phyloP scores from a whole-genome alignment of 1,284 basidiomycete species.

The Ceratobasidium sp. region DNA sequence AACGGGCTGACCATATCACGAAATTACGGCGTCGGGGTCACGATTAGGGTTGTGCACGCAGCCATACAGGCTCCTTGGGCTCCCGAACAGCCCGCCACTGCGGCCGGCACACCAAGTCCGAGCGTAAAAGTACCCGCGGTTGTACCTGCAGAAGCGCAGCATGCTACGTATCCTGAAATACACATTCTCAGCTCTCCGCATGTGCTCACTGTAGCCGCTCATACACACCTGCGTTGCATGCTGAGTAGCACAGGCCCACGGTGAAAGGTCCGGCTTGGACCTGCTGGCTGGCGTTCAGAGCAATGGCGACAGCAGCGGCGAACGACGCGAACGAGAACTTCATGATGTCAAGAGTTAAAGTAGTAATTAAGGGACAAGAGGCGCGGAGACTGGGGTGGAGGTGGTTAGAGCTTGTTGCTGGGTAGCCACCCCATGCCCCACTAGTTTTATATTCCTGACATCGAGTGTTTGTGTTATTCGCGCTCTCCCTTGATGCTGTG shows the following conservation, averaged over 20 bases:
- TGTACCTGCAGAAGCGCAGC: slow-evolving; percentile 13
- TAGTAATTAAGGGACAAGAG: no score
- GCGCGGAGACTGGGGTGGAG: no score
- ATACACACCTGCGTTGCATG: slow-evolving; percentile 31
- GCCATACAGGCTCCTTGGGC: slow-evolving; percentile 35
- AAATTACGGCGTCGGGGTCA: slow-evolving; percentile 16
- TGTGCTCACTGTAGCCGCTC: neutral
- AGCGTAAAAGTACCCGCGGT: slow-evolving; percentile 32
- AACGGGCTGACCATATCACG: no score
- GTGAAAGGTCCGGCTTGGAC: slow-evolving; percentile 25
- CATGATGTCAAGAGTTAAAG: no score
- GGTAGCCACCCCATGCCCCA: neutral
- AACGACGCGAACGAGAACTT: neutral
- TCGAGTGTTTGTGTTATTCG: no score
- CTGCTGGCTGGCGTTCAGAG: slow-evolving; percentile 1
- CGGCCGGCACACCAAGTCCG: slow-evolving; percentile 28
- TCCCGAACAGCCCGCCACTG: slow-evolving; percentile 1
- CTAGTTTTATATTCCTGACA: neutral
- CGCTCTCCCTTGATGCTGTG: no score
- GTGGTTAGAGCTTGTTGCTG: neutral
- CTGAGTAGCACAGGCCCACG: slow-evolving; percentile 36
- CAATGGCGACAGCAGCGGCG: neutral
- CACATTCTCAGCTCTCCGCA: neutral
- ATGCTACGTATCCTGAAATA: slow-evolving; percentile 23
- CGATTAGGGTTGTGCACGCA: slow-evolving; percentile 26